These are phyloP conservation scores for Fusarium nurragi DNA, from an alignment of 2,329 filamentous ascomycete species.

Conservation along the genomic window DNA sequence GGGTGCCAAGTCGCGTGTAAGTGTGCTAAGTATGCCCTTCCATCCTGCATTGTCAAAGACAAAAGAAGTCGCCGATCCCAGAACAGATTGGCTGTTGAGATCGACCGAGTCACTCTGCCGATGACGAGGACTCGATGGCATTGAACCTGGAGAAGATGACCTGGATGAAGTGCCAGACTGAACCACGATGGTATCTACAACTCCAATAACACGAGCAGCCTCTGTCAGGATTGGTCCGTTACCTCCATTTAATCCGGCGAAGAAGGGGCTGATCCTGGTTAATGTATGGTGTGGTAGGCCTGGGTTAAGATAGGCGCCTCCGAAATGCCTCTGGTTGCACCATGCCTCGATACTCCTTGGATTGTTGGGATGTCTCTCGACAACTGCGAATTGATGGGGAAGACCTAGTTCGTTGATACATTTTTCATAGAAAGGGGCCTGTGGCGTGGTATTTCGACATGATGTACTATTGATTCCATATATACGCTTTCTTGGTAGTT, in stretches of 20 bases:
- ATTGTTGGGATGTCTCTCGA: conserved; percentile 74
- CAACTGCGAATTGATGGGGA: conserved; percentile 80
- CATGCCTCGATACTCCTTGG: conserved; percentile 75
- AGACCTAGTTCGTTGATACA: conserved; percentile 84
- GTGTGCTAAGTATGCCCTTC: conserved; percentile 84
- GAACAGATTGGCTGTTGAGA: conserved; percentile 45
- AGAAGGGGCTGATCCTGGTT: conserved; percentile 64
- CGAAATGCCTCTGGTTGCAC: conserved; percentile 78
- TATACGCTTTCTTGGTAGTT: conserved; percentile 80
- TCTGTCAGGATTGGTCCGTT: conserved; percentile 72
- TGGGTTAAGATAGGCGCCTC: conserved; percentile 83
- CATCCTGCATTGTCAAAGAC: conserved; percentile 85
- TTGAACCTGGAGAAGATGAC: conserved; percentile 58
- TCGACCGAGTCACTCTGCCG: conserved; percentile 45
- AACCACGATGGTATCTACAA: conserved; percentile 83
- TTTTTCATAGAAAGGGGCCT: conserved; percentile 87
- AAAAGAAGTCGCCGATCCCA: conserved; percentile 64
- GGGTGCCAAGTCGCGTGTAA: conserved; percentile 83
- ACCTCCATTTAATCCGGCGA: conserved; percentile 60
- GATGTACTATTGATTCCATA: conserved; percentile 80
- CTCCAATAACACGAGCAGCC: conserved; percentile 79
- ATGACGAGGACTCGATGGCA: conserved; percentile 59
- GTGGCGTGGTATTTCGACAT: conserved; percentile 70
- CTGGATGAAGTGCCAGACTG: conserved; percentile 56
- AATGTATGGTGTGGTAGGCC: conserved; percentile 70